Evolutionary conservation across 768 basidiomycete species (phyloP).

Genomic region (Trametes maxima): DNA sequence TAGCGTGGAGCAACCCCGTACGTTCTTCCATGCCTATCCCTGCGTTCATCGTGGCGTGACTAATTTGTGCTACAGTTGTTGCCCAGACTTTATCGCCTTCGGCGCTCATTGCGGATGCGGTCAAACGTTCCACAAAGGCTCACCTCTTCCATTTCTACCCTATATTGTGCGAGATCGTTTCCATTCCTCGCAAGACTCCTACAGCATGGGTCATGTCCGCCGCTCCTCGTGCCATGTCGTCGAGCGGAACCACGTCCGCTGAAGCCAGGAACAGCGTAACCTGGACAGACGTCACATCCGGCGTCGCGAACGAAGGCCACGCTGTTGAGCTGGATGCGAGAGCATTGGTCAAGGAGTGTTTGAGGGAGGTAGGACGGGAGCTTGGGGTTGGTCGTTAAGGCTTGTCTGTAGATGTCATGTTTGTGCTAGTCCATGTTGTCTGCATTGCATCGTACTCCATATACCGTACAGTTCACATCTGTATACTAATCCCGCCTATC

Average conservation of each 20-base stretch:
- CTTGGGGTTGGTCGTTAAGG: slow-evolving; percentile 53
- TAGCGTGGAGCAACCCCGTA: slow-evolving; percentile 61
- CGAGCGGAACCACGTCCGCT: not conserved
- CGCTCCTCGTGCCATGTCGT: slow-evolving; percentile 6
- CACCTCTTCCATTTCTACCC: slow-evolving; percentile 91
- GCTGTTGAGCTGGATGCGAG: slow-evolving; percentile 64
- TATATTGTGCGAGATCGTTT: slow-evolving; percentile 75
- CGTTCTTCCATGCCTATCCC: slow-evolving; percentile 19
- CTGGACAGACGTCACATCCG: slow-evolving; percentile 21
- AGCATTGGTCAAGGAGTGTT: slow-evolving; percentile 62
- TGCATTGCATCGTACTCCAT: not conserved
- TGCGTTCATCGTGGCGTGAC: not conserved
- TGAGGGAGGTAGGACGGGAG: slow-evolving; percentile 73
- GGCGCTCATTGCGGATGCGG: slow-evolving; percentile 65
- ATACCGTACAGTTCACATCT: not conserved
- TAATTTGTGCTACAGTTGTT: slow-evolving; percentile 32
- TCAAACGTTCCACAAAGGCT: slow-evolving; percentile 73
- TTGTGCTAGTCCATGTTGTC: not conserved
- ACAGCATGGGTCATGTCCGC: slow-evolving; percentile 58
- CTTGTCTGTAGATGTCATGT: not conserved
- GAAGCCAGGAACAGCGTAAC: slow-evolving; percentile 15
- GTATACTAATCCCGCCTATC: slow-evolving; percentile 3
- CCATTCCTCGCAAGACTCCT: slow-evolving; percentile 69
- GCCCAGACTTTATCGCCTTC: slow-evolving; percentile 52
- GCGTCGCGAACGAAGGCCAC: slow-evolving; percentile 28